These are phyloP conservation scores for Coleophoma cylindrospora DNA, from an alignment of 2,329 filamentous ascomycete genomes.

Conservation along the genomic window DNA sequence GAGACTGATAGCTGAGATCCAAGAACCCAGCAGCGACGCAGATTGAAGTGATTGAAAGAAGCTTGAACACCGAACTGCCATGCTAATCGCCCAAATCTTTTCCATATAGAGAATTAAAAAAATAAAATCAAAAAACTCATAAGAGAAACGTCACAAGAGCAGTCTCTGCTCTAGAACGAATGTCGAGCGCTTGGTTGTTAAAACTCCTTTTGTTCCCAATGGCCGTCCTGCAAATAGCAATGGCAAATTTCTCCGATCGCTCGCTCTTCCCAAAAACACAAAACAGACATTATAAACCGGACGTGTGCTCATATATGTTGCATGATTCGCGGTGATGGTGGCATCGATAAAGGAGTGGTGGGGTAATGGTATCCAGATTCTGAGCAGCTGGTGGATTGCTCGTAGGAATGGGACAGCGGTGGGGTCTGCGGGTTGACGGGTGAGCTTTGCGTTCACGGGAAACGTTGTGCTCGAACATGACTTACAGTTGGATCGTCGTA, in stretches of 20 bases:
- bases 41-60: neutral
- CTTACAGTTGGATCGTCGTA: slow-evolving; percentile 70
- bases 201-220: slow-evolving; percentile 19
- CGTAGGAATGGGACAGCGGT: slow-evolving; percentile 69
- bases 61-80: slow-evolving; percentile 1
- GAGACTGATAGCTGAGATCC: no score
- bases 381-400: slow-evolving; percentile 59
- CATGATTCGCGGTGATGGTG: slow-evolving; percentile 56
- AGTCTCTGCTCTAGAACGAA: slow-evolving; percentile 16
- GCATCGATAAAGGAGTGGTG: slow-evolving; percentile 69
- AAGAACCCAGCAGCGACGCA: neutral
- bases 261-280: neutral
- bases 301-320: slow-evolving; percentile 17
- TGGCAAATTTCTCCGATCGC: no score
- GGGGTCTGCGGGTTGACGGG: slow-evolving; percentile 53
- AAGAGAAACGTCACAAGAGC: no score
- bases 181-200: slow-evolving; percentile 23
- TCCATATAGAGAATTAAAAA: neutral
- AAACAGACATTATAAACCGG: neutral
- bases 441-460: slow-evolving; percentile 60
- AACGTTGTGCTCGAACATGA: slow-evolving; percentile 45
- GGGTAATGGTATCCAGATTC: slow-evolving; percentile 60
- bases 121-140: no score
- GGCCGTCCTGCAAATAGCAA: neutral
- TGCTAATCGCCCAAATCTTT: slow-evolving; percentile 2